Percentiles rank a stretch among this genome's conserved stretches.
Evolutionary conservation across 2,329 filamentous ascomycete species (phyloP).

Genomic region (Truncatella angustata): DNA sequence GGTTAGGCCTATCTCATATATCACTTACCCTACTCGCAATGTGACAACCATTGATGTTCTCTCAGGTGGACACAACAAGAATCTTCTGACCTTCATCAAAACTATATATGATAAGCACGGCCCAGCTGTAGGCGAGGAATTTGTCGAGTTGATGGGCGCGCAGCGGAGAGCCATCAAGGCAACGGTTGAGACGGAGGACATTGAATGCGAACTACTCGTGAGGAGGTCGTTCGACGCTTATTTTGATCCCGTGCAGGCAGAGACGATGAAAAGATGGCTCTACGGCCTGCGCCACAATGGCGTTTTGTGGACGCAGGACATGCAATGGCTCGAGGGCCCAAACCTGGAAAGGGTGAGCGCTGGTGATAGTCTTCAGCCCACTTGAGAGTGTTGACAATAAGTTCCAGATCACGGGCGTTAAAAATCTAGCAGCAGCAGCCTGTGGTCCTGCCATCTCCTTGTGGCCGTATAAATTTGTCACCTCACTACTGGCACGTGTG

Average conservation of each 20-base stretch:
- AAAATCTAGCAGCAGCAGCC: neutral
- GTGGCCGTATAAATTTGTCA: constrained; percentile 11
- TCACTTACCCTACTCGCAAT: no score
- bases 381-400: neutral
- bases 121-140: neutral
- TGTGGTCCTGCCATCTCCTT: neutral
- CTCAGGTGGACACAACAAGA: constrained; percentile 1
- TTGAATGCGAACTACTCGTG: constrained; percentile 37
- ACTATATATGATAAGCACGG: neutral
- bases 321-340: constrained; percentile 3
- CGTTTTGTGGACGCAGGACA: neutral
- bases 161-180: constrained; percentile 25
- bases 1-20: constrained; percentile 1
- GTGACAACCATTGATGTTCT: no score
- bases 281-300: neutral
- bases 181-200: constrained; percentile 31
- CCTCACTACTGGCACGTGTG: neutral
- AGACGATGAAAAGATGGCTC: constrained; percentile 1
- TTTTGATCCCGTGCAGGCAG: neutral
- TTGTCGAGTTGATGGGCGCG: neutral
- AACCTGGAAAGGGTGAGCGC: neutral
- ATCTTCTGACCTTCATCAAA: neutral
- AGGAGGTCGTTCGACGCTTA: constrained; percentile 18
- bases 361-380: no score
- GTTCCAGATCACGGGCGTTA: constrained; percentile 6